Conservation (phyloP, 2,329 filamentous ascomycete species). For the Ceratocystiopsis brevicomis region DNA sequence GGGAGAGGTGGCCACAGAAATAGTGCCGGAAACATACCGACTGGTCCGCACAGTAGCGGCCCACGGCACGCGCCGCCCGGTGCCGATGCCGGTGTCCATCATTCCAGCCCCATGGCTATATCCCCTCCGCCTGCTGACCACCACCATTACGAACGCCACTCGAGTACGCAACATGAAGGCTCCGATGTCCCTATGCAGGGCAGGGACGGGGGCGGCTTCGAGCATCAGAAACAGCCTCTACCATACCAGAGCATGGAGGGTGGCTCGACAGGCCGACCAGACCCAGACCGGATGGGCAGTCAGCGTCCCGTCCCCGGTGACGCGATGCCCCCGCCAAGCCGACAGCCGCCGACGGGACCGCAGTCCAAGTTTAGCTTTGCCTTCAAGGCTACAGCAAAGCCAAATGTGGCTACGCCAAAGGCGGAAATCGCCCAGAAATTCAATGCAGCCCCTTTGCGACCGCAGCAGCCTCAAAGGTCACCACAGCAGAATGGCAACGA, state of each 20-base stretch:
- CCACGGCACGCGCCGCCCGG: slow-evolving; percentile 48
- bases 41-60: slow-evolving; percentile 27
- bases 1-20: slow-evolving; percentile 25
- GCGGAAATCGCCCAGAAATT: slow-evolving; percentile 49
- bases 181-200: slow-evolving; percentile 2
- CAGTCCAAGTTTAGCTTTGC: slow-evolving; percentile 76
- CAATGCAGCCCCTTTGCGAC: slow-evolving; percentile 37
- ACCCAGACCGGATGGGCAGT: neutral
- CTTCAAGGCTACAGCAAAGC: slow-evolving; percentile 57
- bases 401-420: slow-evolving; percentile 36
- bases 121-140: slow-evolving; percentile 12
- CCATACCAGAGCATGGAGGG: neutral
- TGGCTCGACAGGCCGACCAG: neutral
- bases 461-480: slow-evolving; percentile 5
- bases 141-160: slow-evolving; percentile 6
- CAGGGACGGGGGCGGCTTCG: neutral
- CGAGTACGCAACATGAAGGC: slow-evolving; percentile 1
- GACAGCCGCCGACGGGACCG: slow-evolving; percentile 34
- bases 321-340: slow-evolving; percentile 31
- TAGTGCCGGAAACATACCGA: slow-evolving; percentile 23
- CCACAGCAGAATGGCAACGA: slow-evolving; percentile 10
- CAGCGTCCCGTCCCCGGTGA: neutral
- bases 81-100: slow-evolving; percentile 17
- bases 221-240: no score
- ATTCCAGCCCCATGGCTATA: slow-evolving; percentile 7